Evolutionary conservation across 2,329 filamentous ascomycete species (phyloP).

Genomic region (Diplodia intermedia): DNA sequence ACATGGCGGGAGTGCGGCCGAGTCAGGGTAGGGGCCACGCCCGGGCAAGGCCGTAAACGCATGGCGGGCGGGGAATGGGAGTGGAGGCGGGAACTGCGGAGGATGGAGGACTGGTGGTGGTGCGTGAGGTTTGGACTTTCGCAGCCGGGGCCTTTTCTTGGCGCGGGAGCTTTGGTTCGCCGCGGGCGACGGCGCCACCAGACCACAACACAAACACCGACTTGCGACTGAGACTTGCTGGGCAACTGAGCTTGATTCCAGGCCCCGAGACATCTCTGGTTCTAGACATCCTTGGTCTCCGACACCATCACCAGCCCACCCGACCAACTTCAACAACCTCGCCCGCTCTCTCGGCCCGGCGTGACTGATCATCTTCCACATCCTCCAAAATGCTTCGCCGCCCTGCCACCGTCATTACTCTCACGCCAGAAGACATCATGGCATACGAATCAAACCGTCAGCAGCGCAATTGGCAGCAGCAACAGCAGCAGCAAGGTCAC

Average conservation of each 20-base stretch:
- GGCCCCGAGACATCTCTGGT: too few relatives aligned
- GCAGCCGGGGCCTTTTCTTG: not conserved
- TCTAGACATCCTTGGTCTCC: not conserved
- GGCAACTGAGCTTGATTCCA: not conserved
- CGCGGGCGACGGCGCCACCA: not conserved
- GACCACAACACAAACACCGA: not conserved
- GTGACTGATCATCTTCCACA: not conserved
- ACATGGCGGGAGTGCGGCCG: constrained; percentile 10
- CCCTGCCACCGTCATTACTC: constrained; percentile 69
- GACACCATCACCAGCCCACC: not conserved
- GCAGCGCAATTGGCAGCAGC: constrained; percentile 42
- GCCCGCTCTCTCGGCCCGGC: not conserved
- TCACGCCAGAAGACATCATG: constrained; percentile 74
- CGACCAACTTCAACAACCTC: not conserved
- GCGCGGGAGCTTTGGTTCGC: constrained; percentile 10
- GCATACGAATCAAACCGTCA: constrained; percentile 70
- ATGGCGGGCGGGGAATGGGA: constrained; percentile 17
- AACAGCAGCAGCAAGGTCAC: constrained; percentile 34
- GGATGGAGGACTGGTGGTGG: constrained; percentile 7
- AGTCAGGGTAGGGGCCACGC: constrained; percentile 6
- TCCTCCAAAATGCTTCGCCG: constrained; percentile 66
- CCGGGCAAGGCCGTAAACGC: constrained; percentile 26
- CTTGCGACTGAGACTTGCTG: not conserved
- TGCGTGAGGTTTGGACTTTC: constrained; percentile 27
- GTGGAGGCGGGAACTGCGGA: not conserved